Percentiles rank a stretch among this genome's conserved stretches.
phyloP scores from a whole-genome alignment of 192 early-diverging fungal species.

The Phlyctochytrium planicorne region DNA sequence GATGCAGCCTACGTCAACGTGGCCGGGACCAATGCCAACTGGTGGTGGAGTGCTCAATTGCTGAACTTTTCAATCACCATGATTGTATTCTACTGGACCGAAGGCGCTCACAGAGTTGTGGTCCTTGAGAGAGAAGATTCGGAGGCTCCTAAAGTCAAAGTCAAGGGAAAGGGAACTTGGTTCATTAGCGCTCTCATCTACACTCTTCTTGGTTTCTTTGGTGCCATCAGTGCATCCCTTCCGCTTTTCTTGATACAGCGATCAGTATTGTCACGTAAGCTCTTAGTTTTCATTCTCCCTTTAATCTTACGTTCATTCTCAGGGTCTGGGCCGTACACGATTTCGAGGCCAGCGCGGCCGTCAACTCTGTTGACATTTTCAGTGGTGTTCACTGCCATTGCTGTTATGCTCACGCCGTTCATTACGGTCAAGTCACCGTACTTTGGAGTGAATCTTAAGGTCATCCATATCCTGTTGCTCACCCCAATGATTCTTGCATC shows the following conservation, averaged over 20 bases:
- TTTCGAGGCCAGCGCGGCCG: not conserved
- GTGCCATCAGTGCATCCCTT: slow-evolving; percentile 30
- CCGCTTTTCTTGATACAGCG: slow-evolving; percentile 27
- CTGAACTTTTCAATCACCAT: slow-evolving; percentile 23
- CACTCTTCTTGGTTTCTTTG: slow-evolving; percentile 23
- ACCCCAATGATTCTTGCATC: slow-evolving; percentile 19
- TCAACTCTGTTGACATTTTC: slow-evolving; percentile 12
- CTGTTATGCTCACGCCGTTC: slow-evolving; percentile 19
- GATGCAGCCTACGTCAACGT: slow-evolving; percentile 29
- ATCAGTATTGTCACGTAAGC: slow-evolving; percentile 16
- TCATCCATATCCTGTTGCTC: slow-evolving; percentile 18
- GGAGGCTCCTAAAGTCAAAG: not conserved
- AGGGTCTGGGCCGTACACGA: slow-evolving; percentile 10
- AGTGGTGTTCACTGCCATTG: not conserved
- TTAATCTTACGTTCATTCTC: slow-evolving; percentile 2
- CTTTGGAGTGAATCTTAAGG: slow-evolving; percentile 24
- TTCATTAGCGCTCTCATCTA: slow-evolving; percentile 19
- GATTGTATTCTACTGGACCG: slow-evolving; percentile 26
- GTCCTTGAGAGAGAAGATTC: not conserved
- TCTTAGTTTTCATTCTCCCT: not conserved
- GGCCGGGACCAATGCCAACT: slow-evolving; percentile 3
- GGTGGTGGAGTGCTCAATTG: slow-evolving; percentile 34
- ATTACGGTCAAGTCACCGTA: slow-evolving; percentile 11
- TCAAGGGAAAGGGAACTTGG: slow-evolving; percentile 10
- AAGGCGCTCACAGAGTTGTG: slow-evolving; percentile 25